phyloP scores from a whole-genome alignment of 306 rosid species.

The Quercus cerris region DNA sequence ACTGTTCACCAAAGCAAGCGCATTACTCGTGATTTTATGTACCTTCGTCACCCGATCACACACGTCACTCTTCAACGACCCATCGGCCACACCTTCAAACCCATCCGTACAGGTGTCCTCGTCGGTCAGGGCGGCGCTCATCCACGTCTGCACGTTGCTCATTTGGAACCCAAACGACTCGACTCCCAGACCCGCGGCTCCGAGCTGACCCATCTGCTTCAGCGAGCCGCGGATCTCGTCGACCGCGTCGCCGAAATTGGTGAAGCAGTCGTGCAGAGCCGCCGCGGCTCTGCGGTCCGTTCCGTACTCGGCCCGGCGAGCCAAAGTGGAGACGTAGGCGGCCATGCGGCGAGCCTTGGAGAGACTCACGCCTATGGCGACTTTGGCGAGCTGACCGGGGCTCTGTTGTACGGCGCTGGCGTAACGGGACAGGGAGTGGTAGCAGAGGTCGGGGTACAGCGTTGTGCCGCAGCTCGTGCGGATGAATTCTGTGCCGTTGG shows the following conservation, averaged over 20 bases:
- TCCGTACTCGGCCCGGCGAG: conserved; percentile 58
- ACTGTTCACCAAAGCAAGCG: conserved; percentile 76
- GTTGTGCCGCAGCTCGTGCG: conserved; percentile 72
- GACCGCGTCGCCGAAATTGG: conserved; percentile 79
- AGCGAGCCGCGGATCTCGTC: conserved; percentile 85
- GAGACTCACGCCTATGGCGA: conserved; percentile 71
- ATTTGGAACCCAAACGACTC: conserved; percentile 71
- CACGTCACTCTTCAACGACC: conserved; percentile 57
- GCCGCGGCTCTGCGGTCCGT: conserved; percentile 40
- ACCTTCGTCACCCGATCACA: conserved; percentile 39
- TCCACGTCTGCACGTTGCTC: conserved; percentile 99
- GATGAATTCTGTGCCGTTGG: conserved; percentile 54
- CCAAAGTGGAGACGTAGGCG: conserved; percentile 54
- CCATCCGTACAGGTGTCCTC: conserved; percentile 98
- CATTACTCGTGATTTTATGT: conserved; percentile 85
- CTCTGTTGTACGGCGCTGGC: conserved; percentile 67
- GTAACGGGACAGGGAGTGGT: conserved; percentile 74
- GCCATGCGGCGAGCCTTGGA: conserved; percentile 49
- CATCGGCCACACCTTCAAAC: conserved; percentile 58
- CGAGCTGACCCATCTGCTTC: conserved; percentile 74
- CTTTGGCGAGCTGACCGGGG: conserved; percentile 76
- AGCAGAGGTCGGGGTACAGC: conserved; percentile 87
- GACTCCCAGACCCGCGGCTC: conserved; percentile 27
- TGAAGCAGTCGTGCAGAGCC: conserved; percentile 83
- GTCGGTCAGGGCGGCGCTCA: conserved; percentile 97